phyloP scores from a whole-genome alignment of 768 basidiomycete genomes.

The Baorangia bicolor region DNA sequence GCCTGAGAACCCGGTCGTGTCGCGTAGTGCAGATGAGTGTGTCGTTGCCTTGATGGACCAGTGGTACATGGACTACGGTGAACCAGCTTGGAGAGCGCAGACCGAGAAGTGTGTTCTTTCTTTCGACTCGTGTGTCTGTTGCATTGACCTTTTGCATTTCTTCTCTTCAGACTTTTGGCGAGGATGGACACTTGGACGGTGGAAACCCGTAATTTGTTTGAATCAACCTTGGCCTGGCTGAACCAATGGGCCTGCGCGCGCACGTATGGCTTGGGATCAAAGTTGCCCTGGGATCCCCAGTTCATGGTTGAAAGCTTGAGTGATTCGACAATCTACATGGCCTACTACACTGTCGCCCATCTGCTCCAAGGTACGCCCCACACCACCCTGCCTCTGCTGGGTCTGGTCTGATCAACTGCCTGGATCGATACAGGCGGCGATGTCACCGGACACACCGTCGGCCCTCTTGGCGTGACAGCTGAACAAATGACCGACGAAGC shows the following conservation, averaged over 20 bases:
- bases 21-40: constrained; percentile 93
- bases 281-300: constrained; percentile 94
- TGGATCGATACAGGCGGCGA: constrained; percentile 48
- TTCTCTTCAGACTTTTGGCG: constrained; percentile 57
- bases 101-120: constrained; percentile 66
- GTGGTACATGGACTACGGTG: constrained; percentile 99
- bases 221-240: constrained; percentile 90
- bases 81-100: constrained; percentile 81
- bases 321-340: constrained; percentile 98
- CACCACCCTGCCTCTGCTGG: not conserved
- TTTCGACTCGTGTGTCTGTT: not conserved
- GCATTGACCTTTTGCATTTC: not conserved
- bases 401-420: constrained; percentile 7
- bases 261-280: constrained; percentile 93
- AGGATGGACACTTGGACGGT: constrained; percentile 86
- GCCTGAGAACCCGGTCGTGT: constrained; percentile 88
- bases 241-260: constrained; percentile 99
- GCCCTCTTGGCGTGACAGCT: constrained; percentile 80
- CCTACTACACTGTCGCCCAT: constrained; percentile 94
- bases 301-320: constrained; percentile 96
- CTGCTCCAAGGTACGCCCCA: constrained; percentile 75
- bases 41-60: constrained; percentile 98
- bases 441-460: constrained; percentile 76
- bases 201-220: constrained; percentile 93
- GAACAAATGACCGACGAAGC: constrained; percentile 97